phyloP scores from a whole-genome alignment of 2,329 filamentous ascomycete genomes.

The Cylindrodendrum hubeiense region DNA sequence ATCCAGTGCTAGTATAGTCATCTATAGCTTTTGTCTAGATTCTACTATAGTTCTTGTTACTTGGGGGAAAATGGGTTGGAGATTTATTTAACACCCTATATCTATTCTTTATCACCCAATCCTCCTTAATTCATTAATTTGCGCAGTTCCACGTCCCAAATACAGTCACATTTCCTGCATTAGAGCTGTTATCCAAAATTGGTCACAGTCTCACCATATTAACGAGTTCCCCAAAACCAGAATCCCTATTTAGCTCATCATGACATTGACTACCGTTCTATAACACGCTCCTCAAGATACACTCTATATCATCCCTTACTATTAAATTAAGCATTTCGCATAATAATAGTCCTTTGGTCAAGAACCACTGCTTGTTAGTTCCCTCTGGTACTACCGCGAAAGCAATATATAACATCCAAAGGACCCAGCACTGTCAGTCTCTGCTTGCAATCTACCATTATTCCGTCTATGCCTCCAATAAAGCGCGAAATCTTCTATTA shows the following conservation, averaged over 20 bases:
- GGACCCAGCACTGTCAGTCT: slow-evolving; percentile 1
- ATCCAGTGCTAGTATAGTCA: background rate
- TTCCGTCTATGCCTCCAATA: background rate
- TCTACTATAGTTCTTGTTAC: background rate
- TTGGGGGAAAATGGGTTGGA: background rate
- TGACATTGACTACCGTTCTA: background rate
- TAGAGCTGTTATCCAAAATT: background rate
- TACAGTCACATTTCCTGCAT: background rate
- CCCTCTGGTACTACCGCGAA: background rate
- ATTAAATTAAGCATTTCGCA: slow-evolving; percentile 1
- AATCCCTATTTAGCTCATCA: background rate
- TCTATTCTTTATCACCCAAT: background rate
- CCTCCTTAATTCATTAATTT: slow-evolving; percentile 2
- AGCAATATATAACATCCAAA: slow-evolving; percentile 3
- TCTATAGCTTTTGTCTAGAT: slow-evolving; percentile 1
- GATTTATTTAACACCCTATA: background rate
- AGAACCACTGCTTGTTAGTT: slow-evolving; percentile 2
- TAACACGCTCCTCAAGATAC: background rate
- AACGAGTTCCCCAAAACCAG: background rate
- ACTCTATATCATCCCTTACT: background rate
- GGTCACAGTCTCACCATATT: background rate
- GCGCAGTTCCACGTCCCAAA: background rate
- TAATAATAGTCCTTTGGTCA: slow-evolving; percentile 2
- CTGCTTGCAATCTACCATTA: slow-evolving; percentile 1
- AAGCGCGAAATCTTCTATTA: background rate